Evolutionary conservation across 73 alveolate species (phyloP), one percentile per base, ranked within the genome.

Genomic region (Strombidium stylifer): DNA sequence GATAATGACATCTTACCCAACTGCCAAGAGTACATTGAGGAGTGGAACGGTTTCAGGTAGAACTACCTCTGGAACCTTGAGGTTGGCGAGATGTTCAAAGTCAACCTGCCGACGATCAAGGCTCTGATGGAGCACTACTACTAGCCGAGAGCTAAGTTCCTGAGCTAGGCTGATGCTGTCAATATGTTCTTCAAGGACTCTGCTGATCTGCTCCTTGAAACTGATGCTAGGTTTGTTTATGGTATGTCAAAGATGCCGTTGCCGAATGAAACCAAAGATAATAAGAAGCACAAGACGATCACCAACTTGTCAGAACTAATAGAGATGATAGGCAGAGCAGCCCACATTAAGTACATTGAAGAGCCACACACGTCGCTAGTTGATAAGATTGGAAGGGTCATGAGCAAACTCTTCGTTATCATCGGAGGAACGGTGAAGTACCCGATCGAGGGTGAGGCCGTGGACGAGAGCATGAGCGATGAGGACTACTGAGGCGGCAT

Each of bases 1-100:
- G 69, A 78, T 2, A 79, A 78, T 20, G 41, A 67, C 37, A 26
- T 78, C n/a, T 51, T 36, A 45, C 78, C 80, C 18, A 48, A 31
- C 27, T n/a, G n/a, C n/a, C n/a, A n/a, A n/a, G 35, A 28, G 36
- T 8, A 15, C 30, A 25, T 57, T n/a, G 35, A 30, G 3, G 42
- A 49, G 1, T 78, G 83, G 82, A 40, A 66, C 18, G 74, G 47
- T 44, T 78, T 37, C 32, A 36, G 89, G 37, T 64, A 66, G 2
- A 68, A 31, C 2, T 42, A 78, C n/a, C 21, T 78, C 26, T 78
- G 83, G 83, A 78, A 77, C 14, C 36, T 78, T n/a, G 83, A 66
- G 25, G 74, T 78, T 8, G 57, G 56, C 57, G 89, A 78, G 24
- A 37, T 65, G 19, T 34, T 67, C 15, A 56, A 56, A 26, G 83